Base-by-base conservation (phyloP, 2,329 filamentous ascomycete genomes). In the Curvularia lunata region DNA sequence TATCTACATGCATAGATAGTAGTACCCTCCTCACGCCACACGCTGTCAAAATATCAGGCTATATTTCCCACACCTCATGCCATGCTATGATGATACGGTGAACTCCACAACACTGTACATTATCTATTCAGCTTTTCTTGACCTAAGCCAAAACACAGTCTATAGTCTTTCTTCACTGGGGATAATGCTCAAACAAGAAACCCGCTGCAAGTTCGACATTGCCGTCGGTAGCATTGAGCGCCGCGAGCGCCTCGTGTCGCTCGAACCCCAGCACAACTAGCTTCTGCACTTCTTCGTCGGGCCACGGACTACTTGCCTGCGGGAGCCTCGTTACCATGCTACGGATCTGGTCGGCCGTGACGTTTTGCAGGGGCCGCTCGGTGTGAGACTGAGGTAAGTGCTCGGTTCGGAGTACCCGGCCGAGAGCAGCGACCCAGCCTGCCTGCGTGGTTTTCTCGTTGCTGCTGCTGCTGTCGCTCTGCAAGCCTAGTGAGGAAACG, bases 391-490 rank as follows among this genome's bases (percentile, higher is more conserved):
- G 21, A 38, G 53, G 49, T 1, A 63, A 69, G 12, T 75, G 52
- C 23, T 73, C 70, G 1, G 63, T 72, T 10, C 79, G 63, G 27
- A 82, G 51, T 0, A 77, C 69, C 1, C 66, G 56, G 0, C 87
- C 86, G 82, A 95, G 88, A 55, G 83, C 82, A 46, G 82, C 83
- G 0, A 90, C 91, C 92, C 92, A 97, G 64, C 75, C 54, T 0
- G 72, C 64, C 47, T 71, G 69, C 7, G 67, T 68, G 1, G 69
- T 73, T 13, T 32, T 32, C 5, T 32, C 13, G 13, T 32, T 16
- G 5, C 5, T 32, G 12, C 5, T 32, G 9, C 28, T 30, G 34
- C 73, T 71, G 5, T 64, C 69, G 21, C 63, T 59, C 1, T 73
- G 45, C 0, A 69, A 63, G 4, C 69, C 64, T 4, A 72, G 62